These are phyloP conservation scores for Venturia aucupariae DNA, from an alignment of 2,329 filamentous ascomycete species.

Conservation along the genomic window DNA sequence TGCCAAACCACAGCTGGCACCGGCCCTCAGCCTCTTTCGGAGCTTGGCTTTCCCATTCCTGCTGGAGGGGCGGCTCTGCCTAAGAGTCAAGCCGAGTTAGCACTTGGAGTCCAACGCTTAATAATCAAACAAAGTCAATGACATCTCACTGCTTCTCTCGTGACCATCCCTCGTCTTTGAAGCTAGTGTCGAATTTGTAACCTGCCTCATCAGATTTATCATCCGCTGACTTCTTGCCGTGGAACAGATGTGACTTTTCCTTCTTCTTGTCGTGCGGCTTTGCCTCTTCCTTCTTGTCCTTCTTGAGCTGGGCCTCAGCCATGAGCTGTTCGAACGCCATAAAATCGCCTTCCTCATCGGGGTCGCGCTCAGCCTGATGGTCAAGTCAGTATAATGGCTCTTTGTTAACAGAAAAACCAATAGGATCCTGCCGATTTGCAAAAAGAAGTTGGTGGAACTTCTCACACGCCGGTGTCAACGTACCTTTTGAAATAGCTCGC, in stretches of 20 bases:
- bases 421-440: not conserved
- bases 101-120: not conserved
- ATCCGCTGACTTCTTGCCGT: not conserved
- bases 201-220: conserved; percentile 1
- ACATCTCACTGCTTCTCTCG: conserved; percentile 7
- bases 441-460: not conserved
- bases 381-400: conserved; percentile 12
- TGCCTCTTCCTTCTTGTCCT: conserved; percentile 73
- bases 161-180: conserved; percentile 5
- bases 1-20: not conserved
- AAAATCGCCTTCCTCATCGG: conserved; percentile 96
- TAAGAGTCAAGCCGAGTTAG: not conserved
- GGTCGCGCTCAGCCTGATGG: conserved; percentile 68
- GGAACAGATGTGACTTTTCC: conserved; percentile 7
- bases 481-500: conserved; percentile 84
- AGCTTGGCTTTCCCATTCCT: not conserved
- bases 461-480: conserved; percentile 19
- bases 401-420: not conserved
- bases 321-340: conserved; percentile 98
- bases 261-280: conserved; percentile 30
- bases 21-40: not conserved
- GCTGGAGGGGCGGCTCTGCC: not conserved
- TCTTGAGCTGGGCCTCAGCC: conserved; percentile 91
- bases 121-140: not conserved
- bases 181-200: conserved; percentile 7